Base-by-base conservation (phyloP, 345 rosid species). In the Heritiera fomes region DNA sequence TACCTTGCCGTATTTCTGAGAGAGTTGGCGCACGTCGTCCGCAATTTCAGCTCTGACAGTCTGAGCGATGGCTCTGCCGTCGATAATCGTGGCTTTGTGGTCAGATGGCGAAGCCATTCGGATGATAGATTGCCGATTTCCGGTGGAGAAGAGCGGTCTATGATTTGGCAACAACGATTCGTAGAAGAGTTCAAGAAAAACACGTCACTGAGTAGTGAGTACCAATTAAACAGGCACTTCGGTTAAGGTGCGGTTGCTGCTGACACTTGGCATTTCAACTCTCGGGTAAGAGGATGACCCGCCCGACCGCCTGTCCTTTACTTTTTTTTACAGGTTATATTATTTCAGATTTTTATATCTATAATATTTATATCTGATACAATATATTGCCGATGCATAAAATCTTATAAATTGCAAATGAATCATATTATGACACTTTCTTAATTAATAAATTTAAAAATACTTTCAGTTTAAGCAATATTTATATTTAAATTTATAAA, bases 31-130 rank as follows among this genome's bases (percentile, higher is more conserved):
- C 75, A 93, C 91, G 86, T 93, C 95, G 8, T 87, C 89, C 40
- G 94, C 94, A 69, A 95, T 93, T 86, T 93, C 98, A 28, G 89
- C 89, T 84, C 94, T 85, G 78, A 92, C 90, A 43, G 97, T 90
- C 74, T 90, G 87, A 10, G 98, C 98, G 70, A 93, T 83, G 46
- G 86, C 91, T 83, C 89, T 92, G 18, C 98, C 98, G 77, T 91
- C 95, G 74, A 95, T 91, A 55, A 89, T 61, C 76, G 84, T 86
- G 71, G 98, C 97, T 69, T 82, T 82, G 45, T 72, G 88, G 80
- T 81, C 93, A 34, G 91, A 79, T 20, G 77, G 62, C 41, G 94
- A 86, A 43, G 91, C 89, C 95, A 87, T 93, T 49, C 63, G 23
- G 14, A 28, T 8, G 75, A 30, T 7, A 32, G 60, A 14, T 23